phyloP scores from a whole-genome alignment of 2,329 filamentous ascomycete species.

The Leptographium flavum region DNA sequence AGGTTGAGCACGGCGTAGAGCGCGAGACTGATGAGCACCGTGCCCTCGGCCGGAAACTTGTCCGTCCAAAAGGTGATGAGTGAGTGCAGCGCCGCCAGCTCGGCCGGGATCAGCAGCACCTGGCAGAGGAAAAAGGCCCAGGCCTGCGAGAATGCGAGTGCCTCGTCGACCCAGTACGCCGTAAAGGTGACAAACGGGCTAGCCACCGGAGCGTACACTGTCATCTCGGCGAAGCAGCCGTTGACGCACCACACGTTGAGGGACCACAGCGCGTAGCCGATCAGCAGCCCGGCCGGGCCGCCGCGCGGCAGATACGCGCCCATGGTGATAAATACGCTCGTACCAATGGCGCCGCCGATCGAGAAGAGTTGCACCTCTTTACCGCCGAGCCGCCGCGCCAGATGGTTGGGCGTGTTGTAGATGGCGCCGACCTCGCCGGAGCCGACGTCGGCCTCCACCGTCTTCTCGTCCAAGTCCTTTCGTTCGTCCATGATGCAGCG shows the following conservation, averaged over 20 bases:
- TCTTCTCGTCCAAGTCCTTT: neutral
- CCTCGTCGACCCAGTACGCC: slow-evolving; percentile 21
- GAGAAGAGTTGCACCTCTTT: slow-evolving; percentile 18
- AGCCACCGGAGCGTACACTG: slow-evolving; percentile 61
- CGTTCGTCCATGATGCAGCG: neutral
- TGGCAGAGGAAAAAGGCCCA: slow-evolving; percentile 37
- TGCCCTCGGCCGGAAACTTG: slow-evolving; percentile 21
- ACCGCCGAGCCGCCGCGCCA: neutral
- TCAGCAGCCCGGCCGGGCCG: slow-evolving; percentile 42
- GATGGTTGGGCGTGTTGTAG: neutral
- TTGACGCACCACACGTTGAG: slow-evolving; percentile 43
- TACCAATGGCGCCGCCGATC: slow-evolving; percentile 51
- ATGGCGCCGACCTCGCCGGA: neutral
- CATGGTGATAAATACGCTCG: slow-evolving; percentile 40
- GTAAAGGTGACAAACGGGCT: slow-evolving; percentile 65
- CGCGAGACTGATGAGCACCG: neutral
- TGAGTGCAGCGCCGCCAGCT: slow-evolving; percentile 46
- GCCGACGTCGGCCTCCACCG: neutral
- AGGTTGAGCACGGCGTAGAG: neutral
- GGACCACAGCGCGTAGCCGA: slow-evolving; percentile 44
- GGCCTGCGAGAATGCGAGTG: slow-evolving; percentile 30
- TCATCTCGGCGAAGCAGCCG: slow-evolving; percentile 53
- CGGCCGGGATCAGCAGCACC: slow-evolving; percentile 25
- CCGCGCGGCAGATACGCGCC: slow-evolving; percentile 43
- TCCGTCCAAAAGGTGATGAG: slow-evolving; percentile 40